Conservation (phyloP, 495 filamentous ascomycete species). For the Xylaria longipes region DNA sequence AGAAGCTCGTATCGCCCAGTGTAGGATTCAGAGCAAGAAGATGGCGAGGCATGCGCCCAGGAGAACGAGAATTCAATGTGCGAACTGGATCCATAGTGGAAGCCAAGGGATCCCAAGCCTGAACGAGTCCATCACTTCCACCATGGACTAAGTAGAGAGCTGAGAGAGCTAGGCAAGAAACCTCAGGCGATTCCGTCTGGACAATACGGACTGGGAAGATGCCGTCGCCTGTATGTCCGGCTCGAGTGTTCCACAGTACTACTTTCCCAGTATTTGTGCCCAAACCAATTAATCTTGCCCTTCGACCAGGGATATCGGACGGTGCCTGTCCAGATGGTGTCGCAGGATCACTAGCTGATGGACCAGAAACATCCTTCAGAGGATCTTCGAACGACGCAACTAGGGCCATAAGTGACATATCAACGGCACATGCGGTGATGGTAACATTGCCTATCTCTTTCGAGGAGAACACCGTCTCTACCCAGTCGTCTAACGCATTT, state of each 20-base stretch:
- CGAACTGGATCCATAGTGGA: conserved; percentile 81
- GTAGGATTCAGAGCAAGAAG: conserved; percentile 47
- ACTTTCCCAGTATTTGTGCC: conserved; percentile 82
- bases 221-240: conserved; percentile 53
- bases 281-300: conserved; percentile 79
- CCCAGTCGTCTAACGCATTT: conserved; percentile 47
- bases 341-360: conserved; percentile 27
- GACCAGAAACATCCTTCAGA: conserved; percentile 44
- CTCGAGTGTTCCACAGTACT: conserved; percentile 85
- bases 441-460: conserved; percentile 39
- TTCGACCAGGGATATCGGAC: conserved; percentile 77
- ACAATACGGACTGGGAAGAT: conserved; percentile 76
- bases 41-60: conserved; percentile 68
- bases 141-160: conserved; percentile 90
- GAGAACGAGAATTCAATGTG: conserved; percentile 88
- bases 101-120: conserved; percentile 93
- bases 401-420: conserved; percentile 73
- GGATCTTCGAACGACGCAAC: conserved; percentile 80
- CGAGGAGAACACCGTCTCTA: conserved; percentile 37
- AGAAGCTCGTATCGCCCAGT: conserved; percentile 68
- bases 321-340: conserved; percentile 40
- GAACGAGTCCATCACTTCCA: conserved; percentile 92
- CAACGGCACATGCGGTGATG: conserved; percentile 77
- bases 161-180: conserved; percentile 84
- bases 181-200: conserved; percentile 87